These are phyloP conservation scores for Pythium sukuiense DNA, from an alignment of 352 stramenopile genomes.

Conservation along the genomic window DNA sequence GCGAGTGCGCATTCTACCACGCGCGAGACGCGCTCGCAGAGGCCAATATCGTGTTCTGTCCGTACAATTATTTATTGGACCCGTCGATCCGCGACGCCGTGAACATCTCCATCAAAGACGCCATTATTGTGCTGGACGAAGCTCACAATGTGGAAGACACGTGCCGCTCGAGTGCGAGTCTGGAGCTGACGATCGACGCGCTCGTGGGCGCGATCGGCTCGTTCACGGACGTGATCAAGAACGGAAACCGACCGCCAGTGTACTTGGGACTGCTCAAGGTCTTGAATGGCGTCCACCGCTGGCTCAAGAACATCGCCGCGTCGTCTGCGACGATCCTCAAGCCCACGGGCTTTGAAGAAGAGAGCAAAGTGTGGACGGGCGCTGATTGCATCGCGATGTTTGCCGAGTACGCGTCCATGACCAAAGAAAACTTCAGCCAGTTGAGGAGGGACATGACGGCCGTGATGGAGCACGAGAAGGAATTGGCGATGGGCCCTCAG, in stretches of 20 bases:
- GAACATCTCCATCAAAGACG: slow-evolving; percentile 65
- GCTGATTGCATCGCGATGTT: slow-evolving; percentile 70
- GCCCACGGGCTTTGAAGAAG: slow-evolving; percentile 64
- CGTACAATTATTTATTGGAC: slow-evolving; percentile 89
- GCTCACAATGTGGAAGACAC: slow-evolving; percentile 89
- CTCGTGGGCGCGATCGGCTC: slow-evolving; percentile 56
- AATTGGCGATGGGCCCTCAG: slow-evolving; percentile 25
- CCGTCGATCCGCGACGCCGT: slow-evolving; percentile 71
- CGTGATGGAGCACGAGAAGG: slow-evolving; percentile 58
- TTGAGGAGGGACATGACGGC: slow-evolving; percentile 47
- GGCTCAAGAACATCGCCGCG: slow-evolving; percentile 48
- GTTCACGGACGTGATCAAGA: slow-evolving; percentile 66
- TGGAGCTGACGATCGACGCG: slow-evolving; percentile 62
- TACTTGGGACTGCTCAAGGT: slow-evolving; percentile 55
- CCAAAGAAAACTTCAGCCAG: slow-evolving; percentile 40
- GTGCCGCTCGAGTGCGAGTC: slow-evolving; percentile 72
- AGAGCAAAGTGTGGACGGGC: slow-evolving; percentile 71
- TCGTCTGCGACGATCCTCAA: slow-evolving; percentile 48
- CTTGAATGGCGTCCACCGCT: slow-evolving; percentile 61
- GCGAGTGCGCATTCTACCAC: slow-evolving; percentile 83
- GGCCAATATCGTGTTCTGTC: slow-evolving; percentile 83
- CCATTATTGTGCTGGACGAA: slow-evolving; percentile 84
- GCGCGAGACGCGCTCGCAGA: slow-evolving; percentile 44
- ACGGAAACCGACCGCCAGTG: slow-evolving; percentile 46
- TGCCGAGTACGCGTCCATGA: slow-evolving; percentile 58